A percentile compares a stretch with the other conserved stretches of the same genome.
Conservation (phyloP, 2,329 filamentous ascomycete genomes). For the Sarocladiaceae sp. region DNA sequence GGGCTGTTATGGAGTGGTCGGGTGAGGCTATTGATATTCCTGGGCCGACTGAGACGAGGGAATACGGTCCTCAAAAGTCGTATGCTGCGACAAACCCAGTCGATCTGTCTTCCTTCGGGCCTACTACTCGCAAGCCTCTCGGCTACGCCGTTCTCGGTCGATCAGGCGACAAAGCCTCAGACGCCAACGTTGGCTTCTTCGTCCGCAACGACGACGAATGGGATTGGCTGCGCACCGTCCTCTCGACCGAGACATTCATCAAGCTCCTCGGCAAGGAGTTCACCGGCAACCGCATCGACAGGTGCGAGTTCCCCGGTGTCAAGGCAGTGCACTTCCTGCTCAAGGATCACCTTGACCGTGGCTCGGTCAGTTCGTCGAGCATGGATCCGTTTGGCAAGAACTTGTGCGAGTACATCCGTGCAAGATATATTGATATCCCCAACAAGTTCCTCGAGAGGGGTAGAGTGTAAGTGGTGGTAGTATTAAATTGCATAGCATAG, state of each 20-base stretch:
- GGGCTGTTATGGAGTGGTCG: slow-evolving; percentile 13
- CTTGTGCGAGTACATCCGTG: slow-evolving; percentile 23
- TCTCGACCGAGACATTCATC: slow-evolving; percentile 32
- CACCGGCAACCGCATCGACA: slow-evolving; percentile 31
- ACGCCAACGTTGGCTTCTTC: slow-evolving; percentile 40
- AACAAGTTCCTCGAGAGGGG: slow-evolving; percentile 22
- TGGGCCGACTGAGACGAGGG: slow-evolving; percentile 17
- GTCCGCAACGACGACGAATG: slow-evolving; percentile 37
- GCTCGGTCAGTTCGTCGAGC: slow-evolving; percentile 24
- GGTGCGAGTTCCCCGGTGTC: slow-evolving; percentile 36
- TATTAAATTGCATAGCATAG: background rate
- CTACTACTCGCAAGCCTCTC: slow-evolving; percentile 20
- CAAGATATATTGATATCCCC: slow-evolving; percentile 23
- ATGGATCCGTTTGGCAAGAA: slow-evolving; percentile 29
- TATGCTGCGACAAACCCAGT: slow-evolving; percentile 2
- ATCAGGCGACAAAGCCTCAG: slow-evolving; percentile 34
- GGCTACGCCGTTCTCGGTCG: slow-evolving; percentile 23
- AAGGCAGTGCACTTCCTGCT: slow-evolving; percentile 33
- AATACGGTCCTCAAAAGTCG: slow-evolving; percentile 11
- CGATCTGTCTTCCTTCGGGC: slow-evolving; percentile 15
- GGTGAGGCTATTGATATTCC: slow-evolving; percentile 15
- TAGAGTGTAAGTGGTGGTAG: slow-evolving; percentile 13
- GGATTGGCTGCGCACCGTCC: slow-evolving; percentile 36
- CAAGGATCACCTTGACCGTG: slow-evolving; percentile 40
- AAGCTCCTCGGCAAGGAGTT: slow-evolving; percentile 31